phyloP scores from a whole-genome alignment of 139 green algal species.

The Chlorella sp. region DNA sequence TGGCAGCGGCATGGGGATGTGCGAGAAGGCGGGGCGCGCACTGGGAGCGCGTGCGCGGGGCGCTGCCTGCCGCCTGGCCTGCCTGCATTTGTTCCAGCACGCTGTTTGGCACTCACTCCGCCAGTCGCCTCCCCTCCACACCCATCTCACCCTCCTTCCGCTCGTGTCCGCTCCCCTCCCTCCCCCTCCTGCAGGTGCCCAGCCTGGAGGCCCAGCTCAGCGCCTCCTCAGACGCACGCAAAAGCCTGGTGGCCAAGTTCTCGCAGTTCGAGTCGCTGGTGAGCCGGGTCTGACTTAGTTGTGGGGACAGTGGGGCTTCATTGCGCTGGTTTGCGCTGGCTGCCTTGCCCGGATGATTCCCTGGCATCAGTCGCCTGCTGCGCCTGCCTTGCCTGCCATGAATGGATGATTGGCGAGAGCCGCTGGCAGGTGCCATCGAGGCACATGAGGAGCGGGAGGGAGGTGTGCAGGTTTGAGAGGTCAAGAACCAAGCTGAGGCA shows the following conservation, averaged over 20 bases:
- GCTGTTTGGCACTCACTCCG: neutral
- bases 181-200: neutral
- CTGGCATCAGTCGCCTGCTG: too few species aligned
- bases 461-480: too few species aligned
- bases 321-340: too few species aligned
- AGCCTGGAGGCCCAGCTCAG: neutral
- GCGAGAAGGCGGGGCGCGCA: neutral
- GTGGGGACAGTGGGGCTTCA: too few species aligned
- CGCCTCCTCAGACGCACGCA: neutral
- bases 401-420: too few species aligned
- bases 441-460: too few species aligned
- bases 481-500: too few species aligned
- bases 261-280: neutral
- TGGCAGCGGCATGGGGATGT: neutral
- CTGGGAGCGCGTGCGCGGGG: too few species aligned
- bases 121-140: neutral
- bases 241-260: neutral
- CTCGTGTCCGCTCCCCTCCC: neutral
- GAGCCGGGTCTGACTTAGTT: neutral
- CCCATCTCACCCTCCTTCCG: neutral
- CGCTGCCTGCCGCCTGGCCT: neutral
- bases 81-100: neutral
- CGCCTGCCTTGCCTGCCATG: too few species aligned
- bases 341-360: too few species aligned
- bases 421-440: too few species aligned